These are phyloP conservation scores for Zasmidium citrigriseum DNA, from an alignment of 2,329 filamentous ascomycete species.

Conservation along the genomic window DNA sequence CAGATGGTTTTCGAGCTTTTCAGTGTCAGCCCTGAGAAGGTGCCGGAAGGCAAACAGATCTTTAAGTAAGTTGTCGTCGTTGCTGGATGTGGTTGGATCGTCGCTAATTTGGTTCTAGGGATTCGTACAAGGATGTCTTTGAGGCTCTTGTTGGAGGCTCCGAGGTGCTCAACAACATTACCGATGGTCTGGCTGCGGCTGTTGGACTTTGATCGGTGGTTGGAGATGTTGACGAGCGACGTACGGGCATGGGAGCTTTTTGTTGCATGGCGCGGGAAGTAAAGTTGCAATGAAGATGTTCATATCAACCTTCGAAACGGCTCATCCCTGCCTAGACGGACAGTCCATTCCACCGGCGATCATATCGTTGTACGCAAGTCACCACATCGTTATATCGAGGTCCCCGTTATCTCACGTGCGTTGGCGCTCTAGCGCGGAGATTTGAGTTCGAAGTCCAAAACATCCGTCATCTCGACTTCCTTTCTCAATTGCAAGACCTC, in stretches of 20 bases:
- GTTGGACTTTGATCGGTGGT: constrained; percentile 24
- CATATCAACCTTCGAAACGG: too few species aligned
- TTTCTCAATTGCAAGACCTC: too few species aligned
- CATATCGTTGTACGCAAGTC: too few species aligned
- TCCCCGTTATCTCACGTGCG: too few species aligned
- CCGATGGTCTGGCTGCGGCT: constrained; percentile 23
- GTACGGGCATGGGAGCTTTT: neutral
- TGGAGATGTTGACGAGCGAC: neutral
- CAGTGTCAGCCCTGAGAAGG: constrained; percentile 19
- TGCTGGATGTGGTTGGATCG: neutral
- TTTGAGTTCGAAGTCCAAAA: too few species aligned
- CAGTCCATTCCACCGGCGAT: too few species aligned
- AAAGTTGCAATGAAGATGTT: too few species aligned
- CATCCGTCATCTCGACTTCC: too few species aligned
- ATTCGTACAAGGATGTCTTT: constrained; percentile 30
- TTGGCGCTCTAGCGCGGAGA: too few species aligned
- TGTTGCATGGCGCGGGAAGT: neutral
- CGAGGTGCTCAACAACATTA: constrained; percentile 30
- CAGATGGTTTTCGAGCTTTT: constrained; percentile 29
- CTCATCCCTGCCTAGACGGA: too few species aligned
- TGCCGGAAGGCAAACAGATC: constrained; percentile 25
- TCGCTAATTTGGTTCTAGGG: constrained; percentile 9
- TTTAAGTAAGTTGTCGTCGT: constrained; percentile 9
- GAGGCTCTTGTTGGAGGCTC: constrained; percentile 27
- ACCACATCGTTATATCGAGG: too few species aligned